Evolutionary conservation across 164 flowering plant species (phyloP), one percentile per base, ranked within the genome.

Genomic region (Vitis rupestris): DNA sequence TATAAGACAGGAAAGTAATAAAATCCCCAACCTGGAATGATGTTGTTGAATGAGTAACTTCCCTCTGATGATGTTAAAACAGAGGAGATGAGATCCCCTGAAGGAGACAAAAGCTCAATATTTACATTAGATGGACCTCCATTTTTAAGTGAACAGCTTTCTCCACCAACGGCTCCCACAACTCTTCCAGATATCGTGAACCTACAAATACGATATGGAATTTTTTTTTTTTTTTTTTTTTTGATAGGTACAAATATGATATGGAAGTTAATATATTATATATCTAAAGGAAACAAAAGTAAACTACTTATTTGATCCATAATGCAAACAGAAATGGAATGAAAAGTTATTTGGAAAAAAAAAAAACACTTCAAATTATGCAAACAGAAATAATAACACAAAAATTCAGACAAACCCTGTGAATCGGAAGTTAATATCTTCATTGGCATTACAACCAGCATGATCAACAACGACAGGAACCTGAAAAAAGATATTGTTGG

Each of bases 151-250:
- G 84, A 66, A 81, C 99, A 96, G 78, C 97, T 92, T 68, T 81
- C 82, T 60, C 98, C 99, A 49, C 97, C 97, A 78, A 89, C 92
- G 61, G 97, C 94, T 80, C 97, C 99, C 54, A 79, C 60, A 70
- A 96, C 89, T 81, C 85, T 88, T 66, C 99, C 99, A 61, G 94
- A 87, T 71, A 93, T 4, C n/a, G 94, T 76, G 76, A 96, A 96
- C 75, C 99, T 96, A 78, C 63, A 76, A 70, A 70, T 31, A 67
- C 49, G 13, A 0, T 37, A 37, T 37, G 44, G 44, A 3, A 37
- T 37, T 37, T 37, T 2, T 37, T 37, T 31, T 31, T 2, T 31
- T 31, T 31, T 31, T 31, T 31, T 31, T 37, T 37, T 37, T 37
- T 37, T 3, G 0, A 37, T 4, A 3, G 44, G 44, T 37, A 6